phyloP scores from a whole-genome alignment of 441 rosid species.

The Lepidium campestre region DNA sequence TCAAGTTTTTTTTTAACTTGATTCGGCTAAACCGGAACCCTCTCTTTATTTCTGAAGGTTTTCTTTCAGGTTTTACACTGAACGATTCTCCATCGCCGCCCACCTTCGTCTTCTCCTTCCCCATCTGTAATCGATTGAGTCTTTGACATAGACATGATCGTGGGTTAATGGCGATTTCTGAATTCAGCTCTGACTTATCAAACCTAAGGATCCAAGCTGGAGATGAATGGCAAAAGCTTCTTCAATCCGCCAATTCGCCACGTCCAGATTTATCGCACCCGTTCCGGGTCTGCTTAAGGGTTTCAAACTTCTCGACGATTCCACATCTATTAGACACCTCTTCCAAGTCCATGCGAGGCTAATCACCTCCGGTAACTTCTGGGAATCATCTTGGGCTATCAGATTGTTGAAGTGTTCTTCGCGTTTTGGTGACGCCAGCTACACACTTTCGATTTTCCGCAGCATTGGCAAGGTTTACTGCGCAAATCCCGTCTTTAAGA shows the following conservation, averaged over 20 bases:
- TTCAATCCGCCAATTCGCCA: conserved; percentile 37
- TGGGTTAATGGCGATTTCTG: conserved; percentile 29
- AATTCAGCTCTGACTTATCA: conserved; percentile 11
- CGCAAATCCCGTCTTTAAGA: conserved; percentile 43
- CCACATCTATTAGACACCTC: conserved; percentile 30
- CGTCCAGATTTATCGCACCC: conserved; percentile 25
- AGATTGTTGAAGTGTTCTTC: conserved; percentile 43
- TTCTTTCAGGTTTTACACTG: conserved; percentile 9
- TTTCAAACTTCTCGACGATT: conserved; percentile 32
- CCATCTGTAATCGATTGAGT: background rate
- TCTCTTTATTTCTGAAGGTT: background rate
- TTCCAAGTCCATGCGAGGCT: conserved; percentile 58
- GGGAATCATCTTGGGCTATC: conserved; percentile 38
- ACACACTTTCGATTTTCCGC: conserved; percentile 38
- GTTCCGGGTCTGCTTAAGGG: conserved; percentile 19
- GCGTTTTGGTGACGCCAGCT: conserved; percentile 37
- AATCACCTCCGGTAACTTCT: conserved; percentile 48
- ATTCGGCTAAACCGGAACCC: background rate
- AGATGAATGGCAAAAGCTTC: conserved; percentile 67
- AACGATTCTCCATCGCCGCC: conserved; percentile 15
- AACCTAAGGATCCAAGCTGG: conserved; percentile 26
- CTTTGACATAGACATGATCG: conserved; percentile 23
- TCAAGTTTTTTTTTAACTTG: background rate
- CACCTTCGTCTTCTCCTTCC: background rate
- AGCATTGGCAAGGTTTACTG: conserved; percentile 39